These are phyloP conservation scores for Huntiella savannae DNA, from an alignment of 2,329 filamentous ascomycete species.

Conservation along the genomic window DNA sequence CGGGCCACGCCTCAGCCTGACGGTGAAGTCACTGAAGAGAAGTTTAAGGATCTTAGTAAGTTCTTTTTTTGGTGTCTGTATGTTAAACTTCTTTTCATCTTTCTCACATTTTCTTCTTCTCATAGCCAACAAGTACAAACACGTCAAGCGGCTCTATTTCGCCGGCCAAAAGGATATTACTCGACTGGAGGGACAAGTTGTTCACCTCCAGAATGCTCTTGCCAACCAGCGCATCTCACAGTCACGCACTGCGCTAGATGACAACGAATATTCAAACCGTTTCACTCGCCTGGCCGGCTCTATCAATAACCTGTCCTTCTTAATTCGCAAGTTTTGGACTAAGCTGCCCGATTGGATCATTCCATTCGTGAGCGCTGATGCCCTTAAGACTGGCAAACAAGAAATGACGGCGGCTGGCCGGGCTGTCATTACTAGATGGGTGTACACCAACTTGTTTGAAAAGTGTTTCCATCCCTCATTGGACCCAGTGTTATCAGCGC, in stretches of 20 bases:
- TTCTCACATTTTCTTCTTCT: constrained; percentile 11
- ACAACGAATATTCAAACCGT: constrained; percentile 77
- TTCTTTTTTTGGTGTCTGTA: constrained; percentile 12
- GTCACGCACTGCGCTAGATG: constrained; percentile 83
- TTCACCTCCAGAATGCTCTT: constrained; percentile 88
- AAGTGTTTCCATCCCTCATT: constrained; percentile 83
- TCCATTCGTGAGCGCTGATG: constrained; percentile 65
- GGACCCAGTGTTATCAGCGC: constrained; percentile 53
- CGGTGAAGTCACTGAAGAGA: constrained; percentile 31
- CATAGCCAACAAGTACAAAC: constrained; percentile 84
- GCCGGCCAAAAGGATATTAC: constrained; percentile 89
- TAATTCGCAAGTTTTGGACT: constrained; percentile 88
- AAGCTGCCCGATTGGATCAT: constrained; percentile 63
- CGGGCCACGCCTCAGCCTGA: constrained; percentile 38
- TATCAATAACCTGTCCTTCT: constrained; percentile 87
- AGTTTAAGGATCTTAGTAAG: constrained; percentile 38
- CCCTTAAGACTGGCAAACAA: constrained; percentile 71
- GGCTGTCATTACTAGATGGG: constrained; percentile 73
- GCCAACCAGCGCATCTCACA: constrained; percentile 90
- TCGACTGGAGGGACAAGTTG: constrained; percentile 78
- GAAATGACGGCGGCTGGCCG: constrained; percentile 95
- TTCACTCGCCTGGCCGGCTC: constrained; percentile 86
- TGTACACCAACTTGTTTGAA: constrained; percentile 81
- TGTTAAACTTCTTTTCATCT: constrained; percentile 8
- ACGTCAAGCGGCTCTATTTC: constrained; percentile 94